Percentiles rank a stretch among this genome's conserved stretches.
Evolutionary conservation across 2,329 filamentous ascomycete genomes (phyloP).

Genomic region (Colletotrichum siamense): DNA sequence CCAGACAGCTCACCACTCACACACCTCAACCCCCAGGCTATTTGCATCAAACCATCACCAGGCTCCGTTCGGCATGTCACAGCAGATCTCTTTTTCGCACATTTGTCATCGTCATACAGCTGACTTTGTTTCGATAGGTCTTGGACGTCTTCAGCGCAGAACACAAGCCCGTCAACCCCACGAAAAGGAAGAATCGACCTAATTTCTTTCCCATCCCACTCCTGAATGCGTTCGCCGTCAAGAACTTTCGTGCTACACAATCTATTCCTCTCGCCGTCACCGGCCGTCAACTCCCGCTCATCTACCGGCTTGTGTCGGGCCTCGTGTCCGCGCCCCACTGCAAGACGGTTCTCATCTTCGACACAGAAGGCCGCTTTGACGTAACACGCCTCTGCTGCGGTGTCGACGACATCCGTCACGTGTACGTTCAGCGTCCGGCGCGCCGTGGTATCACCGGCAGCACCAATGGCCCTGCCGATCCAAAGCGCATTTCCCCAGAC

Average conservation of each 20-base stretch:
- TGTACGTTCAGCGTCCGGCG: conserved; percentile 54
- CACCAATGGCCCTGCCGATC: conserved; percentile 1
- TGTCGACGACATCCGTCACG: conserved; percentile 49
- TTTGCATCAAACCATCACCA: background rate
- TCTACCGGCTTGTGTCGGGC: conserved; percentile 60
- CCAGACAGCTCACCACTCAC: background rate
- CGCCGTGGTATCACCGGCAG: conserved; percentile 28
- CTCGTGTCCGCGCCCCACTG: conserved; percentile 53
- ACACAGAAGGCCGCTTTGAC: conserved; percentile 62
- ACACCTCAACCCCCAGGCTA: background rate
- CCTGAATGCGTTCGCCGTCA: conserved; percentile 51
- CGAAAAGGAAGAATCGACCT: conserved; percentile 2
- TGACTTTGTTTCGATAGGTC: conserved; percentile 26
- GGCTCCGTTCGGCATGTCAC: background rate
- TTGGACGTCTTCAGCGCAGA: conserved; percentile 29
- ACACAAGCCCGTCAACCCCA: background rate
- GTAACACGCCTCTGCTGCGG: conserved; percentile 47
- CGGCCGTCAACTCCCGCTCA: conserved; percentile 58
- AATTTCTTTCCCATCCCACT: conserved; percentile 45
- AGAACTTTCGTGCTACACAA: conserved; percentile 54
- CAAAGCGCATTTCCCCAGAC: conserved; percentile 19
- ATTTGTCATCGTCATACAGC: background rate
- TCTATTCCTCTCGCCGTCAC: conserved; percentile 53
- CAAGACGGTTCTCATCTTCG: conserved; percentile 59
- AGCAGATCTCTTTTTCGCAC: background rate